These are phyloP conservation scores for Coffea humblotiana DNA, from an alignment of 305 asterid genomes.

Conservation along the genomic window DNA sequence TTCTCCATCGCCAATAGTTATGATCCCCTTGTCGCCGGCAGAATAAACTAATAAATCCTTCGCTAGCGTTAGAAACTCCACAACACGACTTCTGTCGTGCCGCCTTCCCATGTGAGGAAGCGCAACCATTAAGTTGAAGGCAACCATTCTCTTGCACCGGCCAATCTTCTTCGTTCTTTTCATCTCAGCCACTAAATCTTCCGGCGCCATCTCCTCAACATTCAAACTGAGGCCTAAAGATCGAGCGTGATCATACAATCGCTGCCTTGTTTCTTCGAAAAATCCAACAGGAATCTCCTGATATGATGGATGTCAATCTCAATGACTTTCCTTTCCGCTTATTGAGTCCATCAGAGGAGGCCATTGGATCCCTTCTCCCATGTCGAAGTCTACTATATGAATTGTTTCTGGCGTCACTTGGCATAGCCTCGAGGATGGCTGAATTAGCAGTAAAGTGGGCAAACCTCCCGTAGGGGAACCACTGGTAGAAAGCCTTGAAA, in stretches of 20 bases:
- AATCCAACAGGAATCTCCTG: slow-evolving; percentile 34
- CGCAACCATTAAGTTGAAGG: slow-evolving; percentile 68
- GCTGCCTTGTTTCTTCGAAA: slow-evolving; percentile 53
- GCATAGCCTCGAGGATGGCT: slow-evolving; percentile 38
- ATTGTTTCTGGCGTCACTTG: slow-evolving; percentile 17
- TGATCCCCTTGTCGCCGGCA: slow-evolving; percentile 35
- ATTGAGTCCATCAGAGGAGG: slow-evolving; percentile 56
- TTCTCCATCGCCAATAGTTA: slow-evolving; percentile 72
- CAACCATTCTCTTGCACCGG: slow-evolving; percentile 46
- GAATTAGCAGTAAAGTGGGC: slow-evolving; percentile 47
- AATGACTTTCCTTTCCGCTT: slow-evolving; percentile 33
- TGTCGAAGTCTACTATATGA: slow-evolving; percentile 39
- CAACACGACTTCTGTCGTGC: slow-evolving; percentile 32
- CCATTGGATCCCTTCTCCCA: slow-evolving; percentile 49
- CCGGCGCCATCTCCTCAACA: slow-evolving; percentile 44
- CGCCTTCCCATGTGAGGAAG: slow-evolving; percentile 73
- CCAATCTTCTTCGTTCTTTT: slow-evolving; percentile 33
- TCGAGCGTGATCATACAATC: slow-evolving; percentile 51
- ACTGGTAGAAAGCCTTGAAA: slow-evolving; percentile 46
- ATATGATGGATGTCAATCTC: slow-evolving; percentile 48
- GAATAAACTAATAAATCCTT: slow-evolving; percentile 31
- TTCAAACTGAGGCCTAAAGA: slow-evolving; percentile 38
- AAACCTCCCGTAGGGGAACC: slow-evolving; percentile 32
- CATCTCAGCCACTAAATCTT: slow-evolving; percentile 38
- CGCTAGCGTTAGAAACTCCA: slow-evolving; percentile 45